Conservation (phyloP, 2,329 filamentous ascomycete species). For the Teratosphaeria epicoccoides region DNA sequence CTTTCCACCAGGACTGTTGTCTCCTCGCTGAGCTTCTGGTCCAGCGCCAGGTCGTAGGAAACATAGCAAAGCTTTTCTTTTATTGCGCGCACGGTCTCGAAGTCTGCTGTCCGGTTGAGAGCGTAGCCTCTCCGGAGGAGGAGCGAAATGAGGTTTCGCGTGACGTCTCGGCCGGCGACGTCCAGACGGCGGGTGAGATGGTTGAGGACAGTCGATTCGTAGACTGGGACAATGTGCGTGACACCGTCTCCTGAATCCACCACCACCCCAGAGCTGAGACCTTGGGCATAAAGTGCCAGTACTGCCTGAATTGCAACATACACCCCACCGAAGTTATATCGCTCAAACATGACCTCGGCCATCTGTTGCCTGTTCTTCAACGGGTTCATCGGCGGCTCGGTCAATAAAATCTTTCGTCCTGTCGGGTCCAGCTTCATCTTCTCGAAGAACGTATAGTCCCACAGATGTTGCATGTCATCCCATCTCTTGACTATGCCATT, state of each 20-base stretch:
- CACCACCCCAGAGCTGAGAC: slow-evolving; percentile 74
- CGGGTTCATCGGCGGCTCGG: slow-evolving; percentile 96
- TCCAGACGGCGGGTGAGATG: slow-evolving; percentile 90
- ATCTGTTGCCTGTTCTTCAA: slow-evolving; percentile 95
- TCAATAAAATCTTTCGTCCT: slow-evolving; percentile 92
- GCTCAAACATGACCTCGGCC: slow-evolving; percentile 98
- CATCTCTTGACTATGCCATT: slow-evolving; percentile 99
- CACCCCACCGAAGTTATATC: slow-evolving; percentile 89
- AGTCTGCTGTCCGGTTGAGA: slow-evolving; percentile 94
- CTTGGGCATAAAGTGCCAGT: slow-evolving; percentile 89
- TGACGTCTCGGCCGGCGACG: slow-evolving; percentile 92
- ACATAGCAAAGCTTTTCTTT: slow-evolving; percentile 99
- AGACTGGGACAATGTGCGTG: slow-evolving; percentile 96
- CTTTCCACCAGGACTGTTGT: slow-evolving; percentile 95
- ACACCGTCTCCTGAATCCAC: slow-evolving; percentile 98
- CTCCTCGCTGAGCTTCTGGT: slow-evolving; percentile 92
- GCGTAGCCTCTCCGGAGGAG: slow-evolving; percentile 90
- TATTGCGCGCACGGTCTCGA: slow-evolving; percentile 97
- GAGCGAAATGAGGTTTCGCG: slow-evolving; percentile 93
- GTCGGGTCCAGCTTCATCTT: slow-evolving; percentile 88
- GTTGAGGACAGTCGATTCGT: slow-evolving; percentile 95
- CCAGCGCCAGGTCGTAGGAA: slow-evolving; percentile 91
- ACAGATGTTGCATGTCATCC: slow-evolving; percentile 99
- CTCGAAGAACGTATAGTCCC: slow-evolving; percentile 97
- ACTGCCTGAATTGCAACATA: slow-evolving; percentile 98